These are phyloP conservation scores for Spencermartinsiella europaea DNA, from an alignment of 805 yeast species.

Conservation along the genomic window DNA sequence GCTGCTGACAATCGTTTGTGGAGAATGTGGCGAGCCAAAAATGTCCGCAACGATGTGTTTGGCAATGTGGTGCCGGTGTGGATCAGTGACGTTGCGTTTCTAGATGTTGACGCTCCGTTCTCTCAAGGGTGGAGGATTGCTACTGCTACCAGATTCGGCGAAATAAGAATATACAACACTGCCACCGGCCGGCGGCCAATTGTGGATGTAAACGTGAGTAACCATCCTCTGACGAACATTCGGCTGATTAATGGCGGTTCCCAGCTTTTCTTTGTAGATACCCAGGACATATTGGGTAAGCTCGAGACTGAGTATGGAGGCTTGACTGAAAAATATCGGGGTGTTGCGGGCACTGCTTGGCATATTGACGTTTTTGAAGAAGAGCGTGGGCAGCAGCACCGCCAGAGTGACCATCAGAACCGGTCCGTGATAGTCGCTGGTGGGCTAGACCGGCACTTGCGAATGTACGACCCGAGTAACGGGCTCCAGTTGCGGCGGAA, in stretches of 20 bases:
- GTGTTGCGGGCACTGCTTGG: constrained; percentile 4
- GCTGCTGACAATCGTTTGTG: constrained; percentile 3
- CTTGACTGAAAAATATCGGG: not conserved
- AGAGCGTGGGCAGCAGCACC: not conserved
- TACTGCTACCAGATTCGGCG: constrained; percentile 63
- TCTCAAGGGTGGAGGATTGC: constrained; percentile 46
- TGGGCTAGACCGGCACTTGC: constrained; percentile 11
- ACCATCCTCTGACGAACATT: constrained; percentile 18
- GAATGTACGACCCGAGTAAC: constrained; percentile 13
- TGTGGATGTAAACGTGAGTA: constrained; percentile 10
- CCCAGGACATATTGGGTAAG: constrained; percentile 11
- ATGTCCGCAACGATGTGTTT: constrained; percentile 65
- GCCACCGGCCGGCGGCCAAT: constrained; percentile 14
- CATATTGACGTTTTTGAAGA: not conserved
- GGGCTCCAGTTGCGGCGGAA: constrained; percentile 8
- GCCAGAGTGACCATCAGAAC: not conserved
- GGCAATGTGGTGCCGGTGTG: constrained; percentile 77
- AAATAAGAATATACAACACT: constrained; percentile 66
- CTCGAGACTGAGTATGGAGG: constrained; percentile 3
- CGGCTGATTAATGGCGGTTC: constrained; percentile 1
- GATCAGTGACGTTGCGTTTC: constrained; percentile 53
- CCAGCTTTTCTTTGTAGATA: constrained; percentile 13
- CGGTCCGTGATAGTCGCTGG: constrained; percentile 11
- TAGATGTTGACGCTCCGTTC: constrained; percentile 33
- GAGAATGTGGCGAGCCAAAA: constrained; percentile 59